A percentile compares a stretch with the other conserved stretches of the same genome.
Conservation (phyloP, 106 monocot species). For the Allium cepa region DNA sequence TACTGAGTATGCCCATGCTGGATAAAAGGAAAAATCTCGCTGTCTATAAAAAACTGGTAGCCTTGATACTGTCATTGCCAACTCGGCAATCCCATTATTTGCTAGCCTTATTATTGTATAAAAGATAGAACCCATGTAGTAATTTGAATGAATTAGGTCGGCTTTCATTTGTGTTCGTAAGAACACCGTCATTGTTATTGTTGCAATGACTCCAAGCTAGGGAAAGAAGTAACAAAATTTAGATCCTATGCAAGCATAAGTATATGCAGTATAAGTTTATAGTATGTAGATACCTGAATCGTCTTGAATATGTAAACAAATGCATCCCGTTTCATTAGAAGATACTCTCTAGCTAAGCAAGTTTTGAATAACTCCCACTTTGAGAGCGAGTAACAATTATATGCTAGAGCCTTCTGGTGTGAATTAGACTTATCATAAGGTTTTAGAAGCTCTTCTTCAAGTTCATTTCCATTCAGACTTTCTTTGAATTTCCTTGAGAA, state of each 20-base stretch:
- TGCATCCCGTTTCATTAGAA: slow-evolving; percentile 18
- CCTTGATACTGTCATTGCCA: slow-evolving; percentile 12
- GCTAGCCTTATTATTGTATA: slow-evolving; percentile 17
- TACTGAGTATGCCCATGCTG: slow-evolving; percentile 28
- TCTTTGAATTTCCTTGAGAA: slow-evolving; percentile 13
- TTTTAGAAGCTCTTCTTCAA: slow-evolving; percentile 9
- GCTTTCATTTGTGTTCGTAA: slow-evolving; percentile 12
- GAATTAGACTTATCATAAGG: slow-evolving; percentile 5
- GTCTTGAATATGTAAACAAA: slow-evolving; percentile 13
- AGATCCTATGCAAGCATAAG: background rate
- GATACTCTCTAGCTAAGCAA: slow-evolving; percentile 12
- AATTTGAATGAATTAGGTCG: slow-evolving; percentile 8
- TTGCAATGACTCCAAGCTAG: slow-evolving; percentile 11
- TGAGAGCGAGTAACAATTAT: slow-evolving; percentile 4
- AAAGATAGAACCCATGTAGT: slow-evolving; percentile 10
- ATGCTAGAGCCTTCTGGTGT: slow-evolving; percentile 13
- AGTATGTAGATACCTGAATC: slow-evolving; percentile 2
- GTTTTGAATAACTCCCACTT: slow-evolving; percentile 23
- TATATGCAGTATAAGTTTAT: background rate
- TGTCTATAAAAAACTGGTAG: slow-evolving; percentile 21
- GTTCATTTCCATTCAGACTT: slow-evolving; percentile 6
- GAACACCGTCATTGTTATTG: slow-evolving; percentile 22
- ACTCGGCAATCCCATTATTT: slow-evolving; percentile 21
- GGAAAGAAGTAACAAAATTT: background rate
- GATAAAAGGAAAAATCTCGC: slow-evolving; percentile 19